A percentile compares a stretch with the other conserved stretches of the same genome.
Conservation (phyloP, 768 basidiomycete species). For the Antrodiella citrinella region DNA sequence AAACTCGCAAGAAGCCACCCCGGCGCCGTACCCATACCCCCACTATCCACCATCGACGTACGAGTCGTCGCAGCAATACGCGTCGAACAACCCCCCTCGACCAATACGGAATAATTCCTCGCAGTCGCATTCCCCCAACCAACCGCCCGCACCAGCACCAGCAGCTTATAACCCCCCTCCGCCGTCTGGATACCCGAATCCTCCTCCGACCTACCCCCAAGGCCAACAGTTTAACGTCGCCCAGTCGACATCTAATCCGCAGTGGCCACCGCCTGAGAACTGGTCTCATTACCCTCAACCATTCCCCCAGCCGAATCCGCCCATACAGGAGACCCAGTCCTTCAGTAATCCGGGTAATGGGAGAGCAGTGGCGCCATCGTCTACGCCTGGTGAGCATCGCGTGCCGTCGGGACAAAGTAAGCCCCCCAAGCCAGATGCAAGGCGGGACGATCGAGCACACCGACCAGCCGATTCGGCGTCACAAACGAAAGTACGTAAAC, state of each 20-base stretch:
- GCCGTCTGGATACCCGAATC: slow-evolving; percentile 8
- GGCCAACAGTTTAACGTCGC: slow-evolving; percentile 6
- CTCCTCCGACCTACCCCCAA: not conserved
- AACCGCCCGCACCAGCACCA: slow-evolving; percentile 16
- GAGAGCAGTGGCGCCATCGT: slow-evolving; percentile 5
- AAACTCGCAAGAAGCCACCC: slow-evolving; percentile 30
- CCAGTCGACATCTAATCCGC: slow-evolving; percentile 19
- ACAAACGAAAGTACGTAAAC: slow-evolving; percentile 12
- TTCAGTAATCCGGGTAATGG: slow-evolving; percentile 11
- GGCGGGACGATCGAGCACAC: slow-evolving; percentile 16
- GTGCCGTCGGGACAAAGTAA: slow-evolving; percentile 4
- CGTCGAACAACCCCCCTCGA: slow-evolving; percentile 18
- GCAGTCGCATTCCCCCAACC: slow-evolving; percentile 10
- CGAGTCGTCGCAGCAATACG: slow-evolving; percentile 22
- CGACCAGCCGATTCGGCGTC: slow-evolving; percentile 11
- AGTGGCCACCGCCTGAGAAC: slow-evolving; percentile 24
- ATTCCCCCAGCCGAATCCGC: slow-evolving; percentile 23
- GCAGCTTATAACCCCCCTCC: slow-evolving; percentile 21
- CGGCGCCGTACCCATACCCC: slow-evolving; percentile 43
- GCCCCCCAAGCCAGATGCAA: slow-evolving; percentile 11
- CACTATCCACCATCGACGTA: slow-evolving; percentile 26
- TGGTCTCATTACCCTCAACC: slow-evolving; percentile 29
- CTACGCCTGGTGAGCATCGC: slow-evolving; percentile 7
- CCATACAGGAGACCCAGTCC: slow-evolving; percentile 8
- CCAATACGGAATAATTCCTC: slow-evolving; percentile 14